A percentile compares a stretch with the other conserved stretches of the same genome.
These are phyloP conservation scores for Boletus eberwhitei DNA, from an alignment of 768 basidiomycete species.

Conservation along the genomic window DNA sequence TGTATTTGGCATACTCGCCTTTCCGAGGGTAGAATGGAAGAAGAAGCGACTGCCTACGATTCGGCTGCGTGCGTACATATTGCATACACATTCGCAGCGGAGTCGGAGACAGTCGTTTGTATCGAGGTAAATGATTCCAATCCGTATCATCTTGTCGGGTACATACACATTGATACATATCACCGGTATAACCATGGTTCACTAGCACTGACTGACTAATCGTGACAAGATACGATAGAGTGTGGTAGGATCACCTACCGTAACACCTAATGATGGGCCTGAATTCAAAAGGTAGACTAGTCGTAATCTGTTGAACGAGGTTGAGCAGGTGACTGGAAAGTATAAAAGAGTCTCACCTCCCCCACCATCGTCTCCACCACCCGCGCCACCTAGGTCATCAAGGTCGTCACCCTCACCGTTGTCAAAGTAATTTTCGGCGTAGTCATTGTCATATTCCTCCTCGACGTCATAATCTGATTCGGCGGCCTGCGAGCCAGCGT, in stretches of 20 bases:
- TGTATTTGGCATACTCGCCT: slow-evolving; percentile 5
- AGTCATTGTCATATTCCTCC: slow-evolving; percentile 90
- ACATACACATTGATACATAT: neutral
- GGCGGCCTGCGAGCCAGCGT: slow-evolving; percentile 59
- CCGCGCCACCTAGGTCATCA: slow-evolving; percentile 74
- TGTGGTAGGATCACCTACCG: slow-evolving; percentile 2
- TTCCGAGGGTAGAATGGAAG: neutral
- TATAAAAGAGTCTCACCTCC: slow-evolving; percentile 37
- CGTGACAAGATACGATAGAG: neutral
- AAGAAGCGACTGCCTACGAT: neutral
- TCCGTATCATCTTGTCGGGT: neutral
- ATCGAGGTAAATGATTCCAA: neutral
- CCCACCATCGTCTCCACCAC: slow-evolving; percentile 61
- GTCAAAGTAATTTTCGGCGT: slow-evolving; percentile 89
- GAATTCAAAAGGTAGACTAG: slow-evolving; percentile 11
- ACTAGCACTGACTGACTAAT: neutral
- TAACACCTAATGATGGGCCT: neutral
- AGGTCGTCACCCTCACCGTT: slow-evolving; percentile 81
- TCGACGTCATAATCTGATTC: slow-evolving; percentile 83
- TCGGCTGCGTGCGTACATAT: neutral
- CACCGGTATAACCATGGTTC: neutral
- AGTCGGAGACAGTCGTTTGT: neutral
- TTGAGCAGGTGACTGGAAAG: neutral
- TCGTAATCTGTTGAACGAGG: slow-evolving; percentile 22
- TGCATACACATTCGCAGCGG: neutral